Conservation (phyloP, 2,329 filamentous ascomycete genomes). For the Monosporascus sp. region DNA sequence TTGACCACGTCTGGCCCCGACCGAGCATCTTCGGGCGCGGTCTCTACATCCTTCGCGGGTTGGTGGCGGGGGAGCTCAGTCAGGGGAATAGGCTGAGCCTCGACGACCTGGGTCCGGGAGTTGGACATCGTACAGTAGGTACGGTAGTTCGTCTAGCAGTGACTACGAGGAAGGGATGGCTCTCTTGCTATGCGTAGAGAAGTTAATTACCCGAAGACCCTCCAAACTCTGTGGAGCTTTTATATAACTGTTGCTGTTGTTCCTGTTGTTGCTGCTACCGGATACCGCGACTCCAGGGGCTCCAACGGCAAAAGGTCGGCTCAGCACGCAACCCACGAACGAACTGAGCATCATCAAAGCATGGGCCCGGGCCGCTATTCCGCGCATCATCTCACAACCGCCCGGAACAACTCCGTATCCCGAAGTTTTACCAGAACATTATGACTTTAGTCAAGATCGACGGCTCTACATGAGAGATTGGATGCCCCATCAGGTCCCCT, state of each 20-base stretch:
- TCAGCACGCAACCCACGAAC: background rate
- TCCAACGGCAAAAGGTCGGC: background rate
- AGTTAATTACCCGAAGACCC: too few species aligned
- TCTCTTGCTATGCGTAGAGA: too few species aligned
- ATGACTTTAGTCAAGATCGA: too few species aligned
- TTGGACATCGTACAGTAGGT: background rate
- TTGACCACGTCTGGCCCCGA: constrained; percentile 8
- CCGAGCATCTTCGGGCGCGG: constrained; percentile 7
- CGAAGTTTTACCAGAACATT: too few species aligned
- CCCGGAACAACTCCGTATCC: background rate
- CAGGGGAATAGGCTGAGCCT: constrained; percentile 15
- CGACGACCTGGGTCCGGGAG: constrained; percentile 4
- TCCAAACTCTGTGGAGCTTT: too few species aligned
- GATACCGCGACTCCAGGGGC: background rate
- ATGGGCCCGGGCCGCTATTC: background rate
- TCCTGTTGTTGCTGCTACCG: too few species aligned
- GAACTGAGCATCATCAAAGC: background rate
- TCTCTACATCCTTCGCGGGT: constrained; percentile 11
- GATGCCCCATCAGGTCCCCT: too few species aligned
- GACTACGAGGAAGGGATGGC: too few species aligned
- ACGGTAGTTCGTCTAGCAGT: too few species aligned
- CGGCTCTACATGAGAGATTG: too few species aligned
- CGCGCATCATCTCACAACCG: background rate
- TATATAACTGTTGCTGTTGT: too few species aligned
- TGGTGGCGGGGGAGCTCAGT: constrained; percentile 12